Base-by-base conservation (phyloP, 345 rosid genomes). In the Populus simonii region DNA sequence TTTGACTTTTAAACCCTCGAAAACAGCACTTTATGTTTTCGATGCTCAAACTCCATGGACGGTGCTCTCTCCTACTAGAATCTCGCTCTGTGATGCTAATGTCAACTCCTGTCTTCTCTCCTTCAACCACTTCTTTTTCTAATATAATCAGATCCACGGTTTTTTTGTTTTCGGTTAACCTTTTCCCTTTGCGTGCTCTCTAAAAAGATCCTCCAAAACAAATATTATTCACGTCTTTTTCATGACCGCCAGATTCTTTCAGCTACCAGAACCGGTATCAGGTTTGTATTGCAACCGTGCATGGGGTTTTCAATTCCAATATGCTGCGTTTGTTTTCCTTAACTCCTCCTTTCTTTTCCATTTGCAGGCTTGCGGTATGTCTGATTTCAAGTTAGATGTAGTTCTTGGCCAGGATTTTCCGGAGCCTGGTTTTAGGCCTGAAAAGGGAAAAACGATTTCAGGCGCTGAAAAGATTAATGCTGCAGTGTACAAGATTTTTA, bases 181-280 rank as follows among this genome's bases (percentile, higher is more conserved):
- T 43, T 70, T 81, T 80, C 76, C 80, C 88, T 85, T 92, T 89
- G 89, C 91, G 90, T 91, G 86, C 74, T 59, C 27, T 80, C 71
- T 67, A 82, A 89, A 86, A 87, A 84, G 82, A 27, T 78, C 51
- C 36, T 15, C 55, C 2, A 53, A 53, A 53, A 53, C 61, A 7
- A 20, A 6, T 53, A 53, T 0, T 18, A 20, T 61, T 68, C 77
- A 61, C 74, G 45, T 67, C 66, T 57, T 81, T 59, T 36, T 8
- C 63, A 39, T 66, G 65, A 67, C 35, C 6, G 2, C 0, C 33
- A 27, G 25, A 74, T 41, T 29, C 7, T 41, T 74, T 25, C 11
- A 23, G 31, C 49, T 12, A 53, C n/a, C 23, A 20, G 23, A 22
- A 53, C 23, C 61, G 8, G 61, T 7, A 53, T 20, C 10, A 20